A percentile compares a stretch with the other conserved stretches of the same genome.
Conservation (phyloP, 306 rosid species). For the Potentilla sterilis region DNA sequence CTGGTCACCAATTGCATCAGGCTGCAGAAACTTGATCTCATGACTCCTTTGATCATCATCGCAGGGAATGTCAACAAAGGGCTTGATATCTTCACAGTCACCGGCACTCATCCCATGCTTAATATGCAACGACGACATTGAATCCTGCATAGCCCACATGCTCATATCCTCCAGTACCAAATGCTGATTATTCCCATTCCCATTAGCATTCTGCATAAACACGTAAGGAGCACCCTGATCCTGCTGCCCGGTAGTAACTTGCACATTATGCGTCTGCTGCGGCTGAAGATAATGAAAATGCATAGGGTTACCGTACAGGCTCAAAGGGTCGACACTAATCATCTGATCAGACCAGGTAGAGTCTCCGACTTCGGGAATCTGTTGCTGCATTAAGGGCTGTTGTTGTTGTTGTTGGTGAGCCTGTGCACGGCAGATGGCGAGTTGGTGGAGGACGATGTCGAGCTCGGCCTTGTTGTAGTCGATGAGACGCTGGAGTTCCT, state of each 20-base stretch:
- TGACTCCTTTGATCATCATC: slow-evolving; percentile 26
- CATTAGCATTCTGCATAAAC: neutral
- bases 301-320: slow-evolving; percentile 22
- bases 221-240: slow-evolving; percentile 15
- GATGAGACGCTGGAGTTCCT: slow-evolving; percentile 36
- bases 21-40: slow-evolving; percentile 37
- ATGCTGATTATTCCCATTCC: neutral
- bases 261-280: slow-evolving; percentile 11
- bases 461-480: slow-evolving; percentile 37
- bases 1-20: slow-evolving; percentile 28
- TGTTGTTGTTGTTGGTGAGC: slow-evolving; percentile 16
- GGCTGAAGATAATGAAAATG: slow-evolving; percentile 32
- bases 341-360: slow-evolving; percentile 11
- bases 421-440: slow-evolving; percentile 44
- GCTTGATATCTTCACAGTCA: slow-evolving; percentile 45
- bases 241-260: slow-evolving; percentile 15
- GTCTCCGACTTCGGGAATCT: neutral
- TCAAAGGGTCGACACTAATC: slow-evolving; percentile 35
- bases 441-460: slow-evolving; percentile 49
- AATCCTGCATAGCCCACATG: slow-evolving; percentile 54
- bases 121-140: slow-evolving; percentile 47
- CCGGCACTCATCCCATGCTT: slow-evolving; percentile 28
- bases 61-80: slow-evolving; percentile 24
- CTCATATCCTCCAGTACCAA: slow-evolving; percentile 53
- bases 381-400: slow-evolving; percentile 3